These are phyloP conservation scores for Furcasterigmium furcatum DNA, from an alignment of 2,329 filamentous ascomycete genomes.

Conservation along the genomic window DNA sequence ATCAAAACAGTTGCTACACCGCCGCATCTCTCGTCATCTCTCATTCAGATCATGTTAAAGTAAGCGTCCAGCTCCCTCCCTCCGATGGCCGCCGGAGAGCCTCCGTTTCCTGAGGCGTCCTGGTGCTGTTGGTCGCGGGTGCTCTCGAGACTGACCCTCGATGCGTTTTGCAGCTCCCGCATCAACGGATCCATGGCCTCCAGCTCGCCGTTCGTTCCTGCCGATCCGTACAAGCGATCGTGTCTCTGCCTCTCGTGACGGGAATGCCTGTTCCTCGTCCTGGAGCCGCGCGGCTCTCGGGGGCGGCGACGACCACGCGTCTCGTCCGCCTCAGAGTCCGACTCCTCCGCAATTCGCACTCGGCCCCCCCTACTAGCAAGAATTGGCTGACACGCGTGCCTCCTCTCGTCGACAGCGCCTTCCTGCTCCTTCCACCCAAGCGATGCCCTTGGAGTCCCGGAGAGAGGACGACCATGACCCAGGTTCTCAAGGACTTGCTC, in stretches of 20 bases:
- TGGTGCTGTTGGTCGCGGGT: slow-evolving; percentile 1
- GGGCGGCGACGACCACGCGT: slow-evolving; percentile 20
- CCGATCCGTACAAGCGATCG: too few species aligned
- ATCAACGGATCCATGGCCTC: slow-evolving; percentile 41
- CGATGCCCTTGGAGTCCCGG: background rate
- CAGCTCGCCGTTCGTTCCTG: slow-evolving; percentile 19
- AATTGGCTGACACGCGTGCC: too few species aligned
- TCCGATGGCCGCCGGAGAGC: background rate
- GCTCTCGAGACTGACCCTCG: slow-evolving; percentile 11
- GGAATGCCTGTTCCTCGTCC: too few species aligned
- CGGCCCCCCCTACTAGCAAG: too few species aligned
- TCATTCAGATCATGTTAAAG: slow-evolving; percentile 6
- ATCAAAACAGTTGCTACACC: too few species aligned
- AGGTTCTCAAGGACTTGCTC: slow-evolving; percentile 4
- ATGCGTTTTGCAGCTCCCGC: slow-evolving; percentile 29
- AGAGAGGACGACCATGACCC: background rate
- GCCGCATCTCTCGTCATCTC: too few species aligned
- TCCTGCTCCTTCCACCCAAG: background rate
- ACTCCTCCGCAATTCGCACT: too few species aligned
- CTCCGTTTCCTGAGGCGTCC: background rate
- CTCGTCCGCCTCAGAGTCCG: background rate
- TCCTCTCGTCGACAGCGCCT: too few species aligned
- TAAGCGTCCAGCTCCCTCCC: slow-evolving; percentile 2
- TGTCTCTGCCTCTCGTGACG: too few species aligned
- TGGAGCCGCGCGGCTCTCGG: slow-evolving; percentile 12